Evolutionary conservation across 306 rosid species (phyloP).

Genomic region (Arachis stenosperma): DNA sequence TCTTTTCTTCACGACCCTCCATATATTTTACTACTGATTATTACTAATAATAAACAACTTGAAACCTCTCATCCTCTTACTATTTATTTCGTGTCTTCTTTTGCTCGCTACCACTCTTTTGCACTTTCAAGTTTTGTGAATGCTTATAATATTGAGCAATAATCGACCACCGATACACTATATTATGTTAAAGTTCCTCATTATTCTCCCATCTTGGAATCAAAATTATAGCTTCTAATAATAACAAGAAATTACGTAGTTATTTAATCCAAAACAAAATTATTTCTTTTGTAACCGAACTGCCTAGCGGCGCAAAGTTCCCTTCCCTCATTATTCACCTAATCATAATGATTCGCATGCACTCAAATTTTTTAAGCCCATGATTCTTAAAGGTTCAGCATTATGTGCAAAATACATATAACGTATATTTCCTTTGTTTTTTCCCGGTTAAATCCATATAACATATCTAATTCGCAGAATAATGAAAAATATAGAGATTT

Average conservation of each 20-base stretch:
- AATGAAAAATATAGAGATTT: neutral
- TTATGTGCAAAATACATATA: neutral
- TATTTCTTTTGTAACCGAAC: conserved; percentile 5
- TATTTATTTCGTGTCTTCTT: conserved; percentile 21
- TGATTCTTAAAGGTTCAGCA: conserved; percentile 12
- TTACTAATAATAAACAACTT: neutral
- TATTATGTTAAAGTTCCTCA: conserved; percentile 11
- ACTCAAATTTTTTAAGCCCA: conserved; percentile 18
- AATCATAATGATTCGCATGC: conserved; percentile 39
- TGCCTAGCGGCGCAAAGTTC: conserved; percentile 24
- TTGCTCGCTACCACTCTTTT: neutral
- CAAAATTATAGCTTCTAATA: conserved; percentile 1
- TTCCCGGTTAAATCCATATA: no score
- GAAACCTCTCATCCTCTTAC: conserved; percentile 11
- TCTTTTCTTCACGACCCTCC: conserved; percentile 27
- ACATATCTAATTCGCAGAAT: conserved; percentile 13
- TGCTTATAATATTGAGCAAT: neutral
- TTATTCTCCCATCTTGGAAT: neutral
- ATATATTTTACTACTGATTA: conserved; percentile 30
- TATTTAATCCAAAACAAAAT: conserved; percentile 34
- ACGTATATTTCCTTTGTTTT: no score
- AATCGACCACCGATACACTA: neutral
- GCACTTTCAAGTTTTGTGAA: neutral
- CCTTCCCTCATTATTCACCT: conserved; percentile 7
- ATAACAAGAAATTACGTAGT: conserved; percentile 23